Evolutionary conservation across 2,329 filamentous ascomycete species (phyloP), one percentile per base, ranked within the genome.

Genomic region (Ophioceras dolichostomum): DNA sequence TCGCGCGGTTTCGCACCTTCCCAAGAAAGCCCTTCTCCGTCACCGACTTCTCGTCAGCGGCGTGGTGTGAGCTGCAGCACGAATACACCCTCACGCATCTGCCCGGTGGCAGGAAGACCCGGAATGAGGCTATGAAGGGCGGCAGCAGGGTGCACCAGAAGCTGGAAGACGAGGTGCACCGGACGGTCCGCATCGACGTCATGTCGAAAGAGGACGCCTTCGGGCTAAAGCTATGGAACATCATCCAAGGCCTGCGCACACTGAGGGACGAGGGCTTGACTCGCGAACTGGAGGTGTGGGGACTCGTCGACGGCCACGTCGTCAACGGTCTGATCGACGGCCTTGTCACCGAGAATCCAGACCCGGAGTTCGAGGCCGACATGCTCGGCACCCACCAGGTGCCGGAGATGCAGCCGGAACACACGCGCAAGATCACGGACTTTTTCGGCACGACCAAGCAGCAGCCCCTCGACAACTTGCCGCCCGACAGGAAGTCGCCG

Each of bases 21-120:
- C 85, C 85, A 0, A 79, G 70, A 50, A 89, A 85, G 52, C 76
- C 83, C 0, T 68, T 96, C 7, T 86, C 83, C 0, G 91, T 96
- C 1, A 87, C 84, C 3, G 91, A 98, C 56, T 62, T 96, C 18
- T 76, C 88, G 0, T 82, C 85, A 1, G 88, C 88, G 2, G 80
- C 88, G 7, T 98, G 91, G 91, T 98, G 91, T 56, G 89, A 98
- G 58, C 58, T 96, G 41, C 88, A 96, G 55, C 93, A 94, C 50
- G 87, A 78, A 67, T 95, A 93, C 59, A 84, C 77, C 0, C 68
- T 98, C 38, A 83, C 79, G 3, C 78, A 75, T 38, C 75, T 74
- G 4, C 71, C 70, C 0, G 64, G 80, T 51, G 91, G 89, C 1
- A 74, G 73, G 40, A 88, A 83, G 53, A 80, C 73, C 38, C 68